Evolutionary conservation across 1,284 basidiomycete species (phyloP).

Genomic region (Moesziomyces sp.): DNA sequence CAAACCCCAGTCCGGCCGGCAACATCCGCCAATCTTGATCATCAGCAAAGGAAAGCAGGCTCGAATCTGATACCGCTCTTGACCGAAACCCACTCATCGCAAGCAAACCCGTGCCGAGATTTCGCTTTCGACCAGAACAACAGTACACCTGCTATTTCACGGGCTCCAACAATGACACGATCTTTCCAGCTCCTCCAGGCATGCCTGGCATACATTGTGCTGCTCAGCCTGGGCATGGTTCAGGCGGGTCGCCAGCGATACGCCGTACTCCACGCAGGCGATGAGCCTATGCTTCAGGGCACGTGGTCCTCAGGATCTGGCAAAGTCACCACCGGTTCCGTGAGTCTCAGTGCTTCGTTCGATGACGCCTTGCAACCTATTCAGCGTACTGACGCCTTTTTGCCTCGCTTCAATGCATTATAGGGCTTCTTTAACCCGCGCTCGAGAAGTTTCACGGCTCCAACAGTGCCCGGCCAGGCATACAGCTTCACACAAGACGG

Average conservation of each 20-base stretch:
- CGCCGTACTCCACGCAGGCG: constrained; percentile 21
- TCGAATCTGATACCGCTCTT: neutral
- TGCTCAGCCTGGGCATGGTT: constrained; percentile 10
- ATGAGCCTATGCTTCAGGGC: constrained; percentile 49
- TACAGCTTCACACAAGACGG: constrained; percentile 67
- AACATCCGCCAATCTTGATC: neutral
- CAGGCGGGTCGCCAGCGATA: constrained; percentile 40
- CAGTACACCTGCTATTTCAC: too few relatives aligned
- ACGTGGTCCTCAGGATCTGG: constrained; percentile 64
- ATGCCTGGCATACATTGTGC: constrained; percentile 10
- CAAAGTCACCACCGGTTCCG: constrained; percentile 55
- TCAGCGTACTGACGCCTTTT: neutral
- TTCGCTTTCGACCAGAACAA: neutral
- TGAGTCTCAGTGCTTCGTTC: constrained; percentile 7
- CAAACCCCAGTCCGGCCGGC: neutral
- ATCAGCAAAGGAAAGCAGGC: neutral
- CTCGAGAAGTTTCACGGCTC: constrained; percentile 61
- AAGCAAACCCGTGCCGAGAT: too few relatives aligned
- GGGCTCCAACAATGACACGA: constrained; percentile 9
- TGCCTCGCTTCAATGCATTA: too few relatives aligned
- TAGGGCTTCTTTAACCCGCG: constrained; percentile 63
- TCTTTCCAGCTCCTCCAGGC: constrained; percentile 12
- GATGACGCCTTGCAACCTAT: too few relatives aligned
- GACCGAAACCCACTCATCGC: neutral
- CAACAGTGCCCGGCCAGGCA: constrained; percentile 55